Evolutionary conservation across 495 filamentous ascomycete genomes (phyloP), one percentile per base, ranked within the genome.

Genomic region (Astrothelium macrocarpum): DNA sequence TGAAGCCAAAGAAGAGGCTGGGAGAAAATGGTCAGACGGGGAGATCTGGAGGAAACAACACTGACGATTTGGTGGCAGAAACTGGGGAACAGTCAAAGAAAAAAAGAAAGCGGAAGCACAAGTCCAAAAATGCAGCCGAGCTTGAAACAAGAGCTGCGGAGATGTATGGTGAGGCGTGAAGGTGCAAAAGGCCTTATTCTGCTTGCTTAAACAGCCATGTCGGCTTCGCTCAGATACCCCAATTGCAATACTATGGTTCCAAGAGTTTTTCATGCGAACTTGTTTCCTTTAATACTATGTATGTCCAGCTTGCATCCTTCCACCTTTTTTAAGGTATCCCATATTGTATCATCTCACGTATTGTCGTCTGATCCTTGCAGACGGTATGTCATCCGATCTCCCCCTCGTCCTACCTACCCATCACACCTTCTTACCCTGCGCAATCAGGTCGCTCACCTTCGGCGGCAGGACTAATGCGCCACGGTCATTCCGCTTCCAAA

Each of bases 401-500:
- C 20, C 29, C 49, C 16, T n/a, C 32, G 4, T 43, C n/a, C 43
- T 9, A 28, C 25, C 29, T 49, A 49, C 23, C 16, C 10, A 49
- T 70, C 59, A 78, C 20, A 77, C 76, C 68, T 77, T 78, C 68
- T 74, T 76, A 25, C 76, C 76, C 61, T 73, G 67, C 18, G 68
- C 71, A 62, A 85, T 74, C 67, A 86, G 72, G 69, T 86, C 84
- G 2, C 78, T 78, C 18, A 97, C 92, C 75, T 99, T 99, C 1
- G 91, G 90, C 31, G 94, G 94, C 60, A 97, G 77, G 7, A 97
- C 87, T 65, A 97, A 72, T 0, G 87, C 83, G 67, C 83, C 88
- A 59, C 92, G 80, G 74, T 97, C 92, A 73, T 97, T 97, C 32
- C 94, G 78, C 67, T 85, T 87, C 70, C 92, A 90, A 68, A 99